Percentiles rank a stretch among this genome's conserved stretches.
Evolutionary conservation across 148 eudicot species (phyloP).

Genomic region (Silene latifolia): DNA sequence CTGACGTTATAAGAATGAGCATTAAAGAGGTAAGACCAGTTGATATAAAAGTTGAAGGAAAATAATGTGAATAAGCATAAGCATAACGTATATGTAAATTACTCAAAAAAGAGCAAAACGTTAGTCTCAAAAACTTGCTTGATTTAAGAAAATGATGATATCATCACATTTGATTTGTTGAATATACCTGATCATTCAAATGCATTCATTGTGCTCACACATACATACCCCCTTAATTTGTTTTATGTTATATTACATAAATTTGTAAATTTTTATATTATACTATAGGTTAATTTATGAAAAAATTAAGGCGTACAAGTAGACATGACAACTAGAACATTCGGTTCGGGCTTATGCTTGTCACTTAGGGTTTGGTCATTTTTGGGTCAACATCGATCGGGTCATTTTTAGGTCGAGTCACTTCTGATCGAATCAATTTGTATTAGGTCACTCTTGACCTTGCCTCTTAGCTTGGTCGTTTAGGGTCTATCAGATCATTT

Average conservation of each 20-base stretch:
- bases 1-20: background rate
- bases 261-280: too few relatives aligned
- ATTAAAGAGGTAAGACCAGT: background rate
- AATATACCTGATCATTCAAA: slow-evolving; percentile 14
- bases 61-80: background rate
- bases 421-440: too few relatives aligned
- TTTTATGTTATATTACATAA: too few relatives aligned
- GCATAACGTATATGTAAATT: slow-evolving; percentile 6
- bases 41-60: background rate
- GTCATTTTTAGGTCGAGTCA: too few relatives aligned
- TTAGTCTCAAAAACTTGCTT: slow-evolving; percentile 21
- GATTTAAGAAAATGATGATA: slow-evolving; percentile 22
- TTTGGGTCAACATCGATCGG: too few relatives aligned
- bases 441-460: too few relatives aligned
- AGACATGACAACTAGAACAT: too few relatives aligned
- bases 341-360: too few relatives aligned
- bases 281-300: too few relatives aligned
- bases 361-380: too few relatives aligned
- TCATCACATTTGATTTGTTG: slow-evolving; percentile 11
- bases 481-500: too few relatives aligned
- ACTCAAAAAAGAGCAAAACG: slow-evolving; percentile 16
- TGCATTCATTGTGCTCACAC: background rate
- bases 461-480: too few relatives aligned
- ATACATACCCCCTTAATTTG: background rate
- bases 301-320: background rate